Percentiles rank a stretch among this genome's conserved stretches.
phyloP scores from a whole-genome alignment of 768 basidiomycete species.

The Pleurotus salmoneostramineus region DNA sequence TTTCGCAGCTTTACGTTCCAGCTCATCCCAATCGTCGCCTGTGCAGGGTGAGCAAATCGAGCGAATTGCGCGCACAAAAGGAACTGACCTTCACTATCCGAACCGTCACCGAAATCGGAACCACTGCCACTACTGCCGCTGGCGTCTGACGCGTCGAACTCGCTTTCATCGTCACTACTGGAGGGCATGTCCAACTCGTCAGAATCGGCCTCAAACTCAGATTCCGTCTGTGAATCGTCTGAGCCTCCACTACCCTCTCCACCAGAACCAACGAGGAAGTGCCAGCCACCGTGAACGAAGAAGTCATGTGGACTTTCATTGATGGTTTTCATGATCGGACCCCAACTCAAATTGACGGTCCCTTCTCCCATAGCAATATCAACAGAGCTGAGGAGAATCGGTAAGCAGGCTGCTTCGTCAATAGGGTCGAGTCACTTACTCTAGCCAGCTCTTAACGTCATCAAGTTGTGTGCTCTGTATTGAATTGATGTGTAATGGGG shows the following conservation, averaged over 20 bases:
- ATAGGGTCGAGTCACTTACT: slow-evolving; percentile 50
- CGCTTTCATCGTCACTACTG: slow-evolving; percentile 54
- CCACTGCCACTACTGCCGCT: slow-evolving; percentile 63
- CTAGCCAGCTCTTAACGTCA: slow-evolving; percentile 98
- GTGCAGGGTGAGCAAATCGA: slow-evolving; percentile 10
- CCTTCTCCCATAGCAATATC: slow-evolving; percentile 96
- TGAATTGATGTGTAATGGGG: slow-evolving; percentile 94
- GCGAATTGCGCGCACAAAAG: not conserved
- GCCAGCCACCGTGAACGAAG: slow-evolving; percentile 96
- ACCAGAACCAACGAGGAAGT: slow-evolving; percentile 71
- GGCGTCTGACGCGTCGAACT: slow-evolving; percentile 62
- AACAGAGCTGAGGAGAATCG: slow-evolving; percentile 63
- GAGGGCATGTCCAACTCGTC: slow-evolving; percentile 57
- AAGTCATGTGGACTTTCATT: slow-evolving; percentile 95
- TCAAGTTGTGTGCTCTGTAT: slow-evolving; percentile 89
- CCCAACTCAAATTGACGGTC: slow-evolving; percentile 97
- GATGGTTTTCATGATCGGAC: slow-evolving; percentile 97
- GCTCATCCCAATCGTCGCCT: slow-evolving; percentile 96
- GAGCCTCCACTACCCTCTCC: slow-evolving; percentile 50
- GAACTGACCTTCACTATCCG: slow-evolving; percentile 58
- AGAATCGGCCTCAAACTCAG: slow-evolving; percentile 43
- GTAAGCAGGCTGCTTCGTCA: slow-evolving; percentile 9
- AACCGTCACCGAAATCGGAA: slow-evolving; percentile 58
- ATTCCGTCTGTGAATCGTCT: slow-evolving; percentile 47
- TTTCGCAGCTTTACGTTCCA: slow-evolving; percentile 89